phyloP scores from a whole-genome alignment of 78 protist genomes.

The Dictyostelium capitatum region DNA sequence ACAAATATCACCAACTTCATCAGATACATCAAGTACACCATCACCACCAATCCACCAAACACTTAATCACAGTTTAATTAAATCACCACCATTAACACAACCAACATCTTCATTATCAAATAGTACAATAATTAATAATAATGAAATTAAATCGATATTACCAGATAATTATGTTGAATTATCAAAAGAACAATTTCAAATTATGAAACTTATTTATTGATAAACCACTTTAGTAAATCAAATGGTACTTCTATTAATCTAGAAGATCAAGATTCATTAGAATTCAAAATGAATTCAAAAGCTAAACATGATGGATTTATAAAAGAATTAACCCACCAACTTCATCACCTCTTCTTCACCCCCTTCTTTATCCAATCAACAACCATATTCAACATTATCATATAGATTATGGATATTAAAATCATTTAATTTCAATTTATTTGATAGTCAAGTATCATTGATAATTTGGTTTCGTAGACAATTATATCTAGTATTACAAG shows the following conservation, averaged over 20 bases:
- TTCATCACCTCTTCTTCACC: neutral
- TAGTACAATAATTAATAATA: too few species aligned
- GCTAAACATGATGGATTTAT: constrained; percentile 41
- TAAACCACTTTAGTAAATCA: constrained; percentile 36
- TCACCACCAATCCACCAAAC: neutral
- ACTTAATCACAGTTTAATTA: neutral
- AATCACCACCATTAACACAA: neutral
- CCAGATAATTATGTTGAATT: constrained; percentile 42
- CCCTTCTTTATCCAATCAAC: neutral
- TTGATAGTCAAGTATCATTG: constrained; percentile 28
- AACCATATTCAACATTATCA: constrained; percentile 7
- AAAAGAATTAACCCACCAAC: constrained; percentile 2
- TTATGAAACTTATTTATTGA: constrained; percentile 53
- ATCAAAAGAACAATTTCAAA: constrained; percentile 69
- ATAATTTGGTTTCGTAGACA: constrained; percentile 64
- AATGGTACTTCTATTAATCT: constrained; percentile 1
- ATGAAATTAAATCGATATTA: neutral
- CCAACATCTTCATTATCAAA: too few species aligned
- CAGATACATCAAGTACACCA: too few species aligned
- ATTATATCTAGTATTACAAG: constrained; percentile 39
- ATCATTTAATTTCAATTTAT: constrained; percentile 1
- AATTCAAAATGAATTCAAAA: constrained; percentile 72
- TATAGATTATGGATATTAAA: constrained; percentile 61
- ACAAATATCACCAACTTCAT: too few species aligned
- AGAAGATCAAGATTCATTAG: constrained; percentile 41